These are phyloP conservation scores for Zygosaccharomyces bailii DNA, from an alignment of 805 yeast species.

Conservation along the genomic window DNA sequence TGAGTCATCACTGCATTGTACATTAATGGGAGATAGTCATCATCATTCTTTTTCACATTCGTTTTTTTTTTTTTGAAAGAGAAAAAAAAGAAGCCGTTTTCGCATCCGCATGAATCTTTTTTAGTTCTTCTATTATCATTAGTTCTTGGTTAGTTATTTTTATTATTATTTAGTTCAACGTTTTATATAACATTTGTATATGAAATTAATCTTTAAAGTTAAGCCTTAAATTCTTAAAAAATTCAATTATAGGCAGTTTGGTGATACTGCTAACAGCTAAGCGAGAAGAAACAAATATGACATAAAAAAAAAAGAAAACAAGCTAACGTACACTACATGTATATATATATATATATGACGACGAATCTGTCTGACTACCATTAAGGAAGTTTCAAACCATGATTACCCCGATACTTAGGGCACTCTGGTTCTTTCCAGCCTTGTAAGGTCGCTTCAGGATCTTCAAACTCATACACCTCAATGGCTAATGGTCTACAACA, in stretches of 20 bases:
- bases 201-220: background rate
- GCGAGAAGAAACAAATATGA: no score
- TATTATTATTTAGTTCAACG: conserved; percentile 1
- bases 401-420: conserved; percentile 53
- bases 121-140: background rate
- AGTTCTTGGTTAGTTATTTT: background rate
- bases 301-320: no score
- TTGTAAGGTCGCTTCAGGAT: conserved; percentile 40
- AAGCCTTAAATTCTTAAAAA: no score
- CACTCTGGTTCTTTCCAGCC: conserved; percentile 52
- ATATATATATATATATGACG: conserved; percentile 2
- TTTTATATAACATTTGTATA: background rate
- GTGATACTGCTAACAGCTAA: no score
- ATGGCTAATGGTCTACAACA: conserved; percentile 62
- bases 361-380: no score
- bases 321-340: no score
- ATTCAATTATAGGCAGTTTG: no score
- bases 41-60: conserved; percentile 3
- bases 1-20: conserved; percentile 15
- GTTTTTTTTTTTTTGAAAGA: no score
- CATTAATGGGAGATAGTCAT: conserved; percentile 10
- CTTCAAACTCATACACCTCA: conserved; percentile 55
- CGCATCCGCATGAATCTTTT: background rate
- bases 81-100: background rate
- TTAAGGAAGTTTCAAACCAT: conserved; percentile 39